Conservation (phyloP, 2,329 filamentous ascomycete genomes). For the Beauveria asiatica region DNA sequence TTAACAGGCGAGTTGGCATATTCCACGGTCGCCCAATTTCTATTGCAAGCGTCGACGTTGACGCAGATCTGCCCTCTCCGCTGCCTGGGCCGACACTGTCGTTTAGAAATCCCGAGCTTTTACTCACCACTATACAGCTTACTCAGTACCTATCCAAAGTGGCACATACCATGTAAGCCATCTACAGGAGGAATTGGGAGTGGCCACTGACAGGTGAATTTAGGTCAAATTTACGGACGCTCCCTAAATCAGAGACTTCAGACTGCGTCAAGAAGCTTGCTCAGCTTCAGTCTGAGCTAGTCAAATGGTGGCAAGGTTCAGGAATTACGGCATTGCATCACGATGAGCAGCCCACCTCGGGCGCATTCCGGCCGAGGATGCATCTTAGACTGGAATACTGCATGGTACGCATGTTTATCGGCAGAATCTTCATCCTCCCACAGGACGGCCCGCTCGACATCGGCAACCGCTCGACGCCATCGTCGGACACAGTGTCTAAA, state of each 20-base stretch:
- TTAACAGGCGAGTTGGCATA: constrained; percentile 41
- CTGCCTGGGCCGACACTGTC: constrained; percentile 31
- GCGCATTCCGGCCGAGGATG: constrained; percentile 37
- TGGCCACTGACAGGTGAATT: constrained; percentile 9
- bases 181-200: neutral
- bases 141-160: constrained; percentile 28
- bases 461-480: constrained; percentile 21
- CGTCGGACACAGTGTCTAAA: constrained; percentile 20
- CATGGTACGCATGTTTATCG: constrained; percentile 44
- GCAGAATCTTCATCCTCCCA: constrained; percentile 43
- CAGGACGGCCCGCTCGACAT: constrained; percentile 21
- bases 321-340: constrained; percentile 24
- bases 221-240: constrained; percentile 27
- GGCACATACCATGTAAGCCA: constrained; percentile 30
- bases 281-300: constrained; percentile 28
- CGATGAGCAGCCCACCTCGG: constrained; percentile 28
- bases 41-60: constrained; percentile 42
- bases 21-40: constrained; percentile 49
- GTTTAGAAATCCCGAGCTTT: constrained; percentile 35
- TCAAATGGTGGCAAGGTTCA: constrained; percentile 30
- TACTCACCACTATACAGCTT: constrained; percentile 34
- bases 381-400: constrained; percentile 46
- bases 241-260: constrained; percentile 23
- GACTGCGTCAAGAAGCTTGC: constrained; percentile 26
- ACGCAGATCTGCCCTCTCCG: constrained; percentile 42